Conservation (phyloP, 1,139 yeast genomes). For the Pichia sp. region DNA sequence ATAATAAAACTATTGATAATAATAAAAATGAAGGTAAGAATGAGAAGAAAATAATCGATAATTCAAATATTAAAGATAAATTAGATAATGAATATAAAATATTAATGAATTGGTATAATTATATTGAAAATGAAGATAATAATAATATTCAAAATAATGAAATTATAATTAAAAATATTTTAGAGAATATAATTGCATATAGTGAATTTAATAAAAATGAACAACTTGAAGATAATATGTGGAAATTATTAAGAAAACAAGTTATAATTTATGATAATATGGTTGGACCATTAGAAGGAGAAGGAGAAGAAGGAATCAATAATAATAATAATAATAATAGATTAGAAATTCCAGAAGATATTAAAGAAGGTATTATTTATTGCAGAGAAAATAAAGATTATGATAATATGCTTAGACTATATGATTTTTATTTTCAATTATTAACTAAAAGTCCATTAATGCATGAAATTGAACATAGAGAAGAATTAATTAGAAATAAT, state of each 20-base stretch:
- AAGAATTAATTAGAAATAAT: background rate
- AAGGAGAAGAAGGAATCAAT: background rate
- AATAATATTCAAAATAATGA: background rate
- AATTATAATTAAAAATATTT: background rate
- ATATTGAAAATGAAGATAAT: slow-evolving; percentile 13
- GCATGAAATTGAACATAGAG: slow-evolving; percentile 1
- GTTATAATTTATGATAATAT: slow-evolving; percentile 3
- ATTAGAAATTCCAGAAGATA: background rate
- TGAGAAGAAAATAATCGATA: too few relatives aligned
- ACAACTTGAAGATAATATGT: background rate
- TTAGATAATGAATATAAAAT: background rate
- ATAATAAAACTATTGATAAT: background rate
- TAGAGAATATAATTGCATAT: slow-evolving; percentile 12
- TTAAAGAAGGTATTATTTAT: slow-evolving; percentile 3
- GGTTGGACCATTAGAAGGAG: slow-evolving; percentile 5
- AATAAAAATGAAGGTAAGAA: too few relatives aligned
- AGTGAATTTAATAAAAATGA: slow-evolving; percentile 14
- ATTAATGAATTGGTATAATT: slow-evolving; percentile 14
- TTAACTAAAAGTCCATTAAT: slow-evolving; percentile 1
- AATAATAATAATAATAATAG: slow-evolving; percentile 1
- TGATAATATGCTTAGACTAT: slow-evolving; percentile 4
- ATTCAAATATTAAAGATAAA: background rate
- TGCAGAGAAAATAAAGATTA: slow-evolving; percentile 6
- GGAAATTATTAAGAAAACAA: slow-evolving; percentile 1
- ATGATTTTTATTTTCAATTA: slow-evolving; percentile 9